These are phyloP conservation scores for Davidsoniella virescens DNA, from an alignment of 2,329 filamentous ascomycete species.

Conservation along the genomic window DNA sequence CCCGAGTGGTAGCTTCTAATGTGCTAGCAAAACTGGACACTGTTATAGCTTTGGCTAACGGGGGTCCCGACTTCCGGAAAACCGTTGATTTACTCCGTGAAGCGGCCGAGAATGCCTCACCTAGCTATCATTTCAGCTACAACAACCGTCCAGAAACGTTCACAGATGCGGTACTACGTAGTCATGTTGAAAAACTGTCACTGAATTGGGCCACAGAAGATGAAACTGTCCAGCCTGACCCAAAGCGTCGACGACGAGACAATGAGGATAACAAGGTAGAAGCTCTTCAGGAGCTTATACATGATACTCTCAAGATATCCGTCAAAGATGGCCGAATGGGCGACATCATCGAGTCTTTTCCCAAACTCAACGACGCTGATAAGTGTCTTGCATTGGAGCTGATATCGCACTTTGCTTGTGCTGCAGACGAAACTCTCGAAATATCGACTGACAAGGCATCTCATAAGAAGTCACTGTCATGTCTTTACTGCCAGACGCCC, in stretches of 20 bases:
- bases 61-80: slow-evolving; percentile 1
- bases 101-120: slow-evolving; percentile 2
- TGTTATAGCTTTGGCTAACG: background rate
- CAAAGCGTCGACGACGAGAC: slow-evolving; percentile 19
- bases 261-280: slow-evolving; percentile 3
- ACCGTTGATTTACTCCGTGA: slow-evolving; percentile 6
- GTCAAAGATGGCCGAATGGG: slow-evolving; percentile 15
- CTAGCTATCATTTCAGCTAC: slow-evolving; percentile 2
- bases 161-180: slow-evolving; percentile 17
- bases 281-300: slow-evolving; percentile 3
- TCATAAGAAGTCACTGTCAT: background rate
- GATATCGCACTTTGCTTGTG: slow-evolving; percentile 42
- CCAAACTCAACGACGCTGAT: slow-evolving; percentile 28
- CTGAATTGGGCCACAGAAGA: slow-evolving; percentile 18
- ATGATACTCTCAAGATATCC: slow-evolving; percentile 19
- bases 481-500: slow-evolving; percentile 8
- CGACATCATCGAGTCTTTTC: slow-evolving; percentile 22
- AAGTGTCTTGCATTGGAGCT: slow-evolving; percentile 37
- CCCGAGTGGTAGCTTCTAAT: slow-evolving; percentile 8
- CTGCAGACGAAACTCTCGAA: slow-evolving; percentile 30
- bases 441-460: background rate
- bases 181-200: slow-evolving; percentile 18
- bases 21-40: slow-evolving; percentile 7
- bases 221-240: slow-evolving; percentile 10
- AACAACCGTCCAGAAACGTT: slow-evolving; percentile 13